Conservation (phyloP, 2,329 filamentous ascomycete species). For the Trichoderma polysporum region DNA sequence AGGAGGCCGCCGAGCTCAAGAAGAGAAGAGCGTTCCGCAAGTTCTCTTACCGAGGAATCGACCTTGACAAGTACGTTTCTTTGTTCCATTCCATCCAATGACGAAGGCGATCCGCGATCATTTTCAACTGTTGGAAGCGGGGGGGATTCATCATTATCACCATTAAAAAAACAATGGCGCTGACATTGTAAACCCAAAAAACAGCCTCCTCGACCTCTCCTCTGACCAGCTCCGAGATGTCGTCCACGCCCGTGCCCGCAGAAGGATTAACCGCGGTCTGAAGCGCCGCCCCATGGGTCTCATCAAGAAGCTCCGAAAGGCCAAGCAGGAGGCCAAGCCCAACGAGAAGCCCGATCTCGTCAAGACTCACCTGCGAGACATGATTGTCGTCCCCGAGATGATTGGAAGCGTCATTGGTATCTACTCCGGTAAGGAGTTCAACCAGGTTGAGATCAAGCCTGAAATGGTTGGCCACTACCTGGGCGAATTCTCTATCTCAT, state of each 20-base stretch:
- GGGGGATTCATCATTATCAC: neutral
- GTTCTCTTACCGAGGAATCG: constrained; percentile 99
- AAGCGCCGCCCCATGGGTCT: constrained; percentile 99
- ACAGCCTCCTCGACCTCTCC: constrained; percentile 95
- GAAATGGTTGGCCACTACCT: constrained; percentile 99
- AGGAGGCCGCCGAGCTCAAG: constrained; percentile 99
- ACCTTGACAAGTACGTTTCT: constrained; percentile 91
- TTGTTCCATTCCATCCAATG: neutral
- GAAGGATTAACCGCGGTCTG: constrained; percentile 98
- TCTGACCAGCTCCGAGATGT: constrained; percentile 99
- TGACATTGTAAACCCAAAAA: neutral
- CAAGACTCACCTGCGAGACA: constrained; percentile 99
- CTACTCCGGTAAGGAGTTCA: constrained; percentile 99
- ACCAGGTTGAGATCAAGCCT: constrained; percentile 99
- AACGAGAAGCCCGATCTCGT: constrained; percentile 99
- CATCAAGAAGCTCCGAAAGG: constrained; percentile 99
- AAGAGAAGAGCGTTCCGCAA: constrained; percentile 99
- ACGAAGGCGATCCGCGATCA: neutral
- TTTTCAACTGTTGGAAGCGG: neutral
- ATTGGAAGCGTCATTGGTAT: constrained; percentile 98
- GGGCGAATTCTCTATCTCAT: constrained; percentile 99
- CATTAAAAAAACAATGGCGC: neutral
- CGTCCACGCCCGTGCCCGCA: constrained; percentile 96
- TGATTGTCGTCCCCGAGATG: constrained; percentile 99
- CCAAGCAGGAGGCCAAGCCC: constrained; percentile 97